Conservation (phyloP, 805 yeast genomes). For the Zygosaccharomyces rouxii region DNA sequence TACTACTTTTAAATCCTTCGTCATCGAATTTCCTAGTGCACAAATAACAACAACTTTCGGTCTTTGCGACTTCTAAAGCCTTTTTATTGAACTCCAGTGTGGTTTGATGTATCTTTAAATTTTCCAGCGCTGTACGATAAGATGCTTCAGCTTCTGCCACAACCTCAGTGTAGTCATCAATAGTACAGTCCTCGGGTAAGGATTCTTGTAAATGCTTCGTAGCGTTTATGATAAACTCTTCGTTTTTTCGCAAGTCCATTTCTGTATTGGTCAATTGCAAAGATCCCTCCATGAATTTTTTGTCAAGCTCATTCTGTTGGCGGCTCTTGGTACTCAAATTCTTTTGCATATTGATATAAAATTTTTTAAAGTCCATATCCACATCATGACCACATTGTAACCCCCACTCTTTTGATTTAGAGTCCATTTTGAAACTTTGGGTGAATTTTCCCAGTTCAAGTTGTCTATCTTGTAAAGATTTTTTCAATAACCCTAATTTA, state of each 20-base stretch:
- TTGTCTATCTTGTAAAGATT: constrained; percentile 18
- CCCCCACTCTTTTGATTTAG: constrained; percentile 11
- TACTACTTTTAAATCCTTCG: constrained; percentile 22
- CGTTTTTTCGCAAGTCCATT: constrained; percentile 13
- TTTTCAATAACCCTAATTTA: constrained; percentile 40
- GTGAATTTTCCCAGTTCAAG: constrained; percentile 11
- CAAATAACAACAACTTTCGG: constrained; percentile 57
- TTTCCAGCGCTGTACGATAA: constrained; percentile 56
- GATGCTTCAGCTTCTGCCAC: constrained; percentile 57
- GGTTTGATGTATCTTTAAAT: constrained; percentile 63
- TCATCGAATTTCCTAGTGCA: constrained; percentile 65
- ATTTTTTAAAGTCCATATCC: constrained; percentile 21
- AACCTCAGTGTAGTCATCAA: constrained; percentile 48
- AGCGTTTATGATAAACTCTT: constrained; percentile 12
- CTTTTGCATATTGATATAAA: constrained; percentile 22
- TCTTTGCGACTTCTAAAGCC: constrained; percentile 61
- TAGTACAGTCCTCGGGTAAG: constrained; percentile 39
- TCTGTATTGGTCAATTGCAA: constrained; percentile 12
- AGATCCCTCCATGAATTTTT: constrained; percentile 17
- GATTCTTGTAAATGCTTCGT: constrained; percentile 24
- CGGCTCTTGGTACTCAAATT: constrained; percentile 14
- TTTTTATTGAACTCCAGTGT: constrained; percentile 63
- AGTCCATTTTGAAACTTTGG: constrained; percentile 8
- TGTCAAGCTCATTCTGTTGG: constrained; percentile 13
- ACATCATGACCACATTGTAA: constrained; percentile 15